Evolutionary conservation across 345 rosid genomes (phyloP), one percentile per base, ranked within the genome.

Genomic region (Linum usitatissimum): DNA sequence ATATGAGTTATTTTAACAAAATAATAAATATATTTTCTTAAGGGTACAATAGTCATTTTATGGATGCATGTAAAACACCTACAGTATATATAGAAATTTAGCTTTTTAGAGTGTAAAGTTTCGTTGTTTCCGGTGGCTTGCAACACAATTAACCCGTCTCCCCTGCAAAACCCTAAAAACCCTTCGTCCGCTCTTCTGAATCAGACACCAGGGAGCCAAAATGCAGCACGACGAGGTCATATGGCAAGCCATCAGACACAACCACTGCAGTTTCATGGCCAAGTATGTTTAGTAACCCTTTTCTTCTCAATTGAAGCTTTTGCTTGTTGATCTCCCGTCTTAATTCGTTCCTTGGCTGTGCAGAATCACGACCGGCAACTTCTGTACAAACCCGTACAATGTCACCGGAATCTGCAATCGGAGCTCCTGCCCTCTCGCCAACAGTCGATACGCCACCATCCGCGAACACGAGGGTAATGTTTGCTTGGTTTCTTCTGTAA

Each of bases 211-310:
- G 30, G 28, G 8, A 55, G 59, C 6, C 10, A 63, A 68, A 77
- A 90, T 90, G 99, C 99, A 94, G 72, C 86, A 94, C 69, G 97
- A 90, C 63, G 96, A 90, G 82, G 95, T 90, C 45, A 94, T 86
- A 77, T 94, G 97, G 97, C 93, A 90, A 62, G 93, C 86, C 42
- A 86, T 90, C 80, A 82, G 97, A 66, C 99, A 94, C 88, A 84
- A 81, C 9, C 97, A 90, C 78, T 94, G 99, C 79, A 94, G 97
- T 71, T 90, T 80, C 70, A 90, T 88, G 97, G 83, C 97, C 80
- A 86, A 94, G 97, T n/a, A n/a, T n/a, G n/a, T n/a, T n/a, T 94
- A 69, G 73, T 71, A 57, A 0, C 2, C n/a, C 51, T 23, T 36
- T 19, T 51, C 7, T n/a, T n/a, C n/a, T n/a, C 5, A 17, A 18